Evolutionary conservation across 495 filamentous ascomycete genomes (phyloP).

Genomic region (Daldinia bambusicola): DNA sequence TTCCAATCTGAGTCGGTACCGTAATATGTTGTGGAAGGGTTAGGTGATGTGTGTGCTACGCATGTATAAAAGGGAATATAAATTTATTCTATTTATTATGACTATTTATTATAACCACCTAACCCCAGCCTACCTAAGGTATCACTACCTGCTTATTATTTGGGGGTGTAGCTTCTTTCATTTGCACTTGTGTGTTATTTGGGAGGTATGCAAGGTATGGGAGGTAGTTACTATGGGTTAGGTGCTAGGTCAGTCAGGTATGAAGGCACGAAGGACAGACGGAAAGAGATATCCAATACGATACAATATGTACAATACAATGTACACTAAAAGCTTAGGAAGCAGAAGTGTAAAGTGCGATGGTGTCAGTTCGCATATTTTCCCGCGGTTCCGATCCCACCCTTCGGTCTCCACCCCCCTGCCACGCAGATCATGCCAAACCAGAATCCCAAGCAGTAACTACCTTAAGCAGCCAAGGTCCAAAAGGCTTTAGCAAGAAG

Average conservation of each 20-base stretch:
- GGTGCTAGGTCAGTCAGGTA: too few relatives aligned
- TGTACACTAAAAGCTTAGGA: slow-evolving; percentile 5
- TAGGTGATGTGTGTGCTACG: background rate
- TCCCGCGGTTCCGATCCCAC: slow-evolving; percentile 45
- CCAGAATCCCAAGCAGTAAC: slow-evolving; percentile 2
- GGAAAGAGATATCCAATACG: too few relatives aligned
- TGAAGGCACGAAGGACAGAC: too few relatives aligned
- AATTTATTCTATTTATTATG: too few relatives aligned
- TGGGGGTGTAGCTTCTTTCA: background rate
- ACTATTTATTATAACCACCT: too few relatives aligned
- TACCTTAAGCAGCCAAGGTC: slow-evolving; percentile 5
- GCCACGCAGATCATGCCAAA: slow-evolving; percentile 44
- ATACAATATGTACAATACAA: background rate
- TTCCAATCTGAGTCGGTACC: background rate
- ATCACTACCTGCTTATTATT: too few relatives aligned
- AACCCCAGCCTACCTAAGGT: background rate
- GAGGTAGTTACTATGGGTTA: too few relatives aligned
- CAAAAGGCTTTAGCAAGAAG: background rate
- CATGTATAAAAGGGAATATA: background rate
- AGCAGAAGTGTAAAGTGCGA: slow-evolving; percentile 23
- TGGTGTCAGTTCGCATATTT: slow-evolving; percentile 48
- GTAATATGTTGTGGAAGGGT: slow-evolving; percentile 7
- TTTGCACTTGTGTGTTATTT: background rate
- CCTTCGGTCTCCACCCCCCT: slow-evolving; percentile 23
- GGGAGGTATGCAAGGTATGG: too few relatives aligned